Evolutionary conservation across 2,329 filamentous ascomycete genomes (phyloP), one percentile per base, ranked within the genome.

Genomic region (Hypoxylon sp.): DNA sequence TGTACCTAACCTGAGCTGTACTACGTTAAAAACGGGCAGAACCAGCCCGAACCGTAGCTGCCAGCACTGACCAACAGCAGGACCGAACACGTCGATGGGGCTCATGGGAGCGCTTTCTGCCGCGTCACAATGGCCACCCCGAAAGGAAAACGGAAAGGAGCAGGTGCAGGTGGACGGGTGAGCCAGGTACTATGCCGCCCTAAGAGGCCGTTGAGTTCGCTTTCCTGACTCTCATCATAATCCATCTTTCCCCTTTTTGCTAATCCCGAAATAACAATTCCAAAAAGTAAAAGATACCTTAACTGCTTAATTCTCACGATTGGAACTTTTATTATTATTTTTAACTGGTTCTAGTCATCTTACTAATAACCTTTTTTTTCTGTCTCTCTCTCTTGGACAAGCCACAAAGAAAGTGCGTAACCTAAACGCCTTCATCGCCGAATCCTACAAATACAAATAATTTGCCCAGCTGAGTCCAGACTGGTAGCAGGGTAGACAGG

Each of bases 81-180:
- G 48, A 33, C 31, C n/a, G 50, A n/a, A 64, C 65, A 63, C 48
- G 64, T 60, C 40, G 42, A 57, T 64, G 60, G 53, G 59, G 54
- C 59, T 67, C 37, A 44, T 35, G 51, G 53, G 61, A 62, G 67
- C 58, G 54, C 61, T 63, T 64, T 44, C 58, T 71, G 70, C 68
- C 71, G 71, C 71, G 71, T 73, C 71, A 73, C 69, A 70, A 64
- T 71, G 64, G 71, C 69, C 71, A 73, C 65, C 65, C 40, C 30
- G 51, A 60, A 40, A 31, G 49, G 27, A 64, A 66, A 48, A 53
- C 37, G 30, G 46, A 49, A 61, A 33, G 33, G 60, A 63, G 25
- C 25, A 27, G 33, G 31, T 10, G 55, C 44, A 55, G 27, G 65
- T 57, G 55, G 53, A 61, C 50, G 33, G 56, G n/a, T 13, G 35